phyloP scores from a whole-genome alignment of 495 filamentous ascomycete genomes.

The Geopyxis carbonaria region DNA sequence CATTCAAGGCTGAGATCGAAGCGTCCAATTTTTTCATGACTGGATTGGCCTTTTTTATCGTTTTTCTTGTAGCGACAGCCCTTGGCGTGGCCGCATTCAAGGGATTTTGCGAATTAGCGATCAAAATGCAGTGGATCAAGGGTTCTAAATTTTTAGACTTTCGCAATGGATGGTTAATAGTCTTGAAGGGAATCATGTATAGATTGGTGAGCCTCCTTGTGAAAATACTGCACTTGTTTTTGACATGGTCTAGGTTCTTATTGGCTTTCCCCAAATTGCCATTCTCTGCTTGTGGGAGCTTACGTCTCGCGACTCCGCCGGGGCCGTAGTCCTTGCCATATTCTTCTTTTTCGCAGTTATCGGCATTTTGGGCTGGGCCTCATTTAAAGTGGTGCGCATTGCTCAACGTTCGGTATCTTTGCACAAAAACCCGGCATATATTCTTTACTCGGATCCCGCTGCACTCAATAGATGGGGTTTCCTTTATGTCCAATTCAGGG shows the following conservation, averaged over 20 bases:
- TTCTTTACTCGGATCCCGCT: slow-evolving; percentile 71
- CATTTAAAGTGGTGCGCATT: slow-evolving; percentile 66
- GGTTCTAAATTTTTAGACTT: slow-evolving; percentile 77
- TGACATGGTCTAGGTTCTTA: slow-evolving; percentile 49
- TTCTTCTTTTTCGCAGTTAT: slow-evolving; percentile 48
- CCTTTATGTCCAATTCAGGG: slow-evolving; percentile 84
- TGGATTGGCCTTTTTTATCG: slow-evolving; percentile 63
- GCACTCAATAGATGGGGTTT: slow-evolving; percentile 79
- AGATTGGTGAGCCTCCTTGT: slow-evolving; percentile 28
- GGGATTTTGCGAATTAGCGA: slow-evolving; percentile 41
- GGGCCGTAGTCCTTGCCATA: slow-evolving; percentile 70
- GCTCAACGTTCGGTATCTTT: slow-evolving; percentile 67
- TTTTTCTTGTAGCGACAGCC: slow-evolving; percentile 48
- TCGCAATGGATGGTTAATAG: slow-evolving; percentile 50
- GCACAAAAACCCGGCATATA: slow-evolving; percentile 81
- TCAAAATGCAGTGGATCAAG: slow-evolving; percentile 55
- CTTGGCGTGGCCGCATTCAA: slow-evolving; percentile 35
- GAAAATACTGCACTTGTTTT: background rate
- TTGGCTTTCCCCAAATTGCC: slow-evolving; percentile 84
- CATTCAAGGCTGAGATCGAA: slow-evolving; percentile 66
- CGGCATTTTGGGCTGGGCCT: slow-evolving; percentile 58
- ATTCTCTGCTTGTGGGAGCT: slow-evolving; percentile 86
- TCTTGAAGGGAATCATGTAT: slow-evolving; percentile 75
- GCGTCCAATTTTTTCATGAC: slow-evolving; percentile 83
- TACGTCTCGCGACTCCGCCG: slow-evolving; percentile 63